Conservation (phyloP, 495 filamentous ascomycete genomes). For the Penicillium malachiteum region DNA sequence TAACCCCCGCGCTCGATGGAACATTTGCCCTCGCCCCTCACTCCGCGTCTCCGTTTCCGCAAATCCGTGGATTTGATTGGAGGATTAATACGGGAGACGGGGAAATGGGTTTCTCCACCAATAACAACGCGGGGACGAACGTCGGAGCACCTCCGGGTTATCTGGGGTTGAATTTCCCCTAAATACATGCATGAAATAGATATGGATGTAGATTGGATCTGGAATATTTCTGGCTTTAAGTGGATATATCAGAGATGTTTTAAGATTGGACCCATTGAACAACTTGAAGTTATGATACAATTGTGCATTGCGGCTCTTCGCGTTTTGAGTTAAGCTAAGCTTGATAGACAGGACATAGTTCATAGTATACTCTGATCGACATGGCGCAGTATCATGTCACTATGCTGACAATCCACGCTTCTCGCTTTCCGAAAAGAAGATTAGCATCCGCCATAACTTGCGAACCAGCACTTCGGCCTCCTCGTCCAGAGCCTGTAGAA, state of each 20-base stretch:
- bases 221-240: too few relatives aligned
- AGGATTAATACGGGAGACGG: slow-evolving; percentile 23
- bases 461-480: slow-evolving; percentile 91
- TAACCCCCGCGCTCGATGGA: slow-evolving; percentile 21
- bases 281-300: background rate
- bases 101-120: slow-evolving; percentile 31
- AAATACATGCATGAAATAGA: background rate
- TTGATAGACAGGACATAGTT: background rate
- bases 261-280: background rate
- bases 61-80: slow-evolving; percentile 23
- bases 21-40: slow-evolving; percentile 23
- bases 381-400: background rate
- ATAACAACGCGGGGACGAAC: slow-evolving; percentile 10
- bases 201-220: too few relatives aligned
- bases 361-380: background rate
- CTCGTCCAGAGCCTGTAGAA: slow-evolving; percentile 79
- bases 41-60: slow-evolving; percentile 1
- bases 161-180: slow-evolving; percentile 10
- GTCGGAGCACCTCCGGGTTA: slow-evolving; percentile 32
- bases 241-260: background rate
- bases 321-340: background rate
- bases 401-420: slow-evolving; percentile 80
- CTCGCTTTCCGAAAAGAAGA: slow-evolving; percentile 96
- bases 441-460: slow-evolving; percentile 98
- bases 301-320: background rate